Percentiles rank a stretch among this genome's conserved stretches.
Evolutionary conservation across 2,329 filamentous ascomycete species (phyloP).

Genomic region (Lecanicillium sp.): DNA sequence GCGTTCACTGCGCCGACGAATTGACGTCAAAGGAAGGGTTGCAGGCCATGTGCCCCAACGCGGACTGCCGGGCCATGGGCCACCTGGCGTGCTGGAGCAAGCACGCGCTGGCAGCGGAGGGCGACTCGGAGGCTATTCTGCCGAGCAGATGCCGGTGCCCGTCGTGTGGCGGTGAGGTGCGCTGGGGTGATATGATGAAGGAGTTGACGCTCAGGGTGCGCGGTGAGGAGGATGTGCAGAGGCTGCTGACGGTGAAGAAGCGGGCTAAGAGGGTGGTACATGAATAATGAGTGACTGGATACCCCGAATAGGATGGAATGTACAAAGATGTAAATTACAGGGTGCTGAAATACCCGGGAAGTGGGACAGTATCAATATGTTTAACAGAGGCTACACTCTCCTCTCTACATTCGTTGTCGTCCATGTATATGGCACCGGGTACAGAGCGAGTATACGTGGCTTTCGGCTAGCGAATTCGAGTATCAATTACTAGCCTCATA

Average conservation of each 20-base stretch:
- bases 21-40: constrained; percentile 42
- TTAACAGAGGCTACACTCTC: too few species aligned
- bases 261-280: constrained; percentile 17
- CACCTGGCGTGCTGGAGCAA: constrained; percentile 54
- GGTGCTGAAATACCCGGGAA: too few species aligned
- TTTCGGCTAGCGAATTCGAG: too few species aligned
- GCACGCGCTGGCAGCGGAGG: constrained; percentile 35
- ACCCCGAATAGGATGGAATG: too few species aligned
- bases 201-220: constrained; percentile 70
- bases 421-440: too few species aligned
- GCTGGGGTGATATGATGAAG: constrained; percentile 74
- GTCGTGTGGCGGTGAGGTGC: constrained; percentile 50
- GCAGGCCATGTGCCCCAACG: constrained; percentile 48
- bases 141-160: constrained; percentile 67
- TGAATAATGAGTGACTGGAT: too few species aligned
- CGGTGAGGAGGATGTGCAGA: constrained; percentile 61
- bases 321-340: too few species aligned
- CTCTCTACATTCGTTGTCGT: too few species aligned
- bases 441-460: too few species aligned
- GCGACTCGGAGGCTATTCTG: constrained; percentile 40
- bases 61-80: constrained; percentile 46
- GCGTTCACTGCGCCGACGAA: constrained; percentile 41
- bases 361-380: too few species aligned
- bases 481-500: too few species aligned
- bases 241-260: constrained; percentile 52